Evolutionary conservation across 2,329 filamentous ascomycete genomes (phyloP).

Genomic region (Pseudonectria buxi): DNA sequence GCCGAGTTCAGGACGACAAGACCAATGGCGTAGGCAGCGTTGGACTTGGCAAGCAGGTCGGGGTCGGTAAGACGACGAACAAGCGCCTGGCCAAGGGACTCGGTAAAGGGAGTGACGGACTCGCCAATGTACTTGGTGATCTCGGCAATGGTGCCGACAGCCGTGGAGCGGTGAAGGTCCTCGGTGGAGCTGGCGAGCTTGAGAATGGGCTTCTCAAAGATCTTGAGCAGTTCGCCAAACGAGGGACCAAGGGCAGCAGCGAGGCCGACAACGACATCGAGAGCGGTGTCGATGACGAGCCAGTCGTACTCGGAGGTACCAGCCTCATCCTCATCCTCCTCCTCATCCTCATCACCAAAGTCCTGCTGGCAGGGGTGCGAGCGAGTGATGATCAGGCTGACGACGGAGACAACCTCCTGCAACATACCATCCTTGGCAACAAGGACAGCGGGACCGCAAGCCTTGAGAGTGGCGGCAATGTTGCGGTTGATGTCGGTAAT

Average conservation of each 20-base stretch:
- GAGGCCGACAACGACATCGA: slow-evolving; percentile 83
- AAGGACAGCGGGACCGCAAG: slow-evolving; percentile 81
- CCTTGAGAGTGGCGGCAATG: slow-evolving; percentile 81
- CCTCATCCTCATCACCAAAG: slow-evolving; percentile 66
- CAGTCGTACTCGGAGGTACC: slow-evolving; percentile 96
- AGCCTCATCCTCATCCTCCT: slow-evolving; percentile 61
- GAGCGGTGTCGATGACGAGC: slow-evolving; percentile 89
- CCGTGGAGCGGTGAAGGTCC: slow-evolving; percentile 78
- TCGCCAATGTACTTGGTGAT: slow-evolving; percentile 77
- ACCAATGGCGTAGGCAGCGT: slow-evolving; percentile 86
- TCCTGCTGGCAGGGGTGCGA: slow-evolving; percentile 91
- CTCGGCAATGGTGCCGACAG: slow-evolving; percentile 88
- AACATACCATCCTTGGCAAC: slow-evolving; percentile 61
- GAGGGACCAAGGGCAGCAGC: slow-evolving; percentile 72
- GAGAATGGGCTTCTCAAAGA: slow-evolving; percentile 87
- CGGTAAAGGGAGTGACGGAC: slow-evolving; percentile 75
- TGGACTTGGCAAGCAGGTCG: slow-evolving; percentile 87
- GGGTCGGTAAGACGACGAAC: slow-evolving; percentile 84
- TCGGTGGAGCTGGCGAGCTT: slow-evolving; percentile 84
- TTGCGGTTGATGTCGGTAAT: slow-evolving; percentile 95
- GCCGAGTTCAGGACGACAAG: slow-evolving; percentile 77
- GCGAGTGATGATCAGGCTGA: slow-evolving; percentile 77
- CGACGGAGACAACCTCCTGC: slow-evolving; percentile 66
- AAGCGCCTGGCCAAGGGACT: slow-evolving; percentile 68
- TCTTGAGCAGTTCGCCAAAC: slow-evolving; percentile 88